Evolutionary conservation across 371 early-diverging fungal species (phyloP).

Genomic region (Parasitella parasitica): DNA sequence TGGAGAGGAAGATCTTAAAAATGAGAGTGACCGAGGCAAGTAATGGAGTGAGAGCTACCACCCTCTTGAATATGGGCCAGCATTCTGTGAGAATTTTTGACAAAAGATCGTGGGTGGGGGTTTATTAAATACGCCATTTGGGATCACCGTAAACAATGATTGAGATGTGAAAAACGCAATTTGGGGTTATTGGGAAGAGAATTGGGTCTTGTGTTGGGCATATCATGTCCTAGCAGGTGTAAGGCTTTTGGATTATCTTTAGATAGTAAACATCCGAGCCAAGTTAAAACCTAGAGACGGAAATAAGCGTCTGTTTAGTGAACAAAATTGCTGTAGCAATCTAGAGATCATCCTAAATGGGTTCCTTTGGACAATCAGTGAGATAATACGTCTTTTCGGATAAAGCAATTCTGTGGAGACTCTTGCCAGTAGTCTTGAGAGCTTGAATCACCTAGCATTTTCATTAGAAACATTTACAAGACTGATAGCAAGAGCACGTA

Average conservation of each 20-base stretch:
- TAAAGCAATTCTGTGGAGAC: not conserved
- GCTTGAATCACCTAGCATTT: slow-evolving; percentile 1
- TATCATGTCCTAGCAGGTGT: slow-evolving; percentile 18
- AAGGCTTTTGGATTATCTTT: slow-evolving; percentile 20
- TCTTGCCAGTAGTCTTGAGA: slow-evolving; percentile 5
- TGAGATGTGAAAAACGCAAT: too few relatives aligned
- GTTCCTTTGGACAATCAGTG: slow-evolving; percentile 1
- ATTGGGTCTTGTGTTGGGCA: slow-evolving; percentile 2
- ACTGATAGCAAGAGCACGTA: slow-evolving; percentile 3
- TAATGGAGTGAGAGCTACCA: not conserved
- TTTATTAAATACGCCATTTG: not conserved
- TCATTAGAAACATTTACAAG: slow-evolving; percentile 4
- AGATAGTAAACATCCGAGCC: slow-evolving; percentile 19
- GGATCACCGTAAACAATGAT: not conserved
- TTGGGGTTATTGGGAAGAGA: too few relatives aligned
- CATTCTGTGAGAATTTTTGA: not conserved
- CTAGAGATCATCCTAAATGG: slow-evolving; percentile 1
- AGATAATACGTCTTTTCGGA: slow-evolving; percentile 4
- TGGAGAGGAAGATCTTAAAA: not conserved
- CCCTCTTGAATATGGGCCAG: not conserved
- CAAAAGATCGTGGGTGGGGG: slow-evolving; percentile 2
- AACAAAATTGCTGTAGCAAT: slow-evolving; percentile 1
- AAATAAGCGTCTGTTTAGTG: slow-evolving; percentile 18
- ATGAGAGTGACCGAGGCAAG: not conserved
- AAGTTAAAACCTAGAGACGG: slow-evolving; percentile 18